Base-by-base conservation (phyloP, 495 filamentous ascomycete species). In the Aspergillus incahuasiensis region DNA sequence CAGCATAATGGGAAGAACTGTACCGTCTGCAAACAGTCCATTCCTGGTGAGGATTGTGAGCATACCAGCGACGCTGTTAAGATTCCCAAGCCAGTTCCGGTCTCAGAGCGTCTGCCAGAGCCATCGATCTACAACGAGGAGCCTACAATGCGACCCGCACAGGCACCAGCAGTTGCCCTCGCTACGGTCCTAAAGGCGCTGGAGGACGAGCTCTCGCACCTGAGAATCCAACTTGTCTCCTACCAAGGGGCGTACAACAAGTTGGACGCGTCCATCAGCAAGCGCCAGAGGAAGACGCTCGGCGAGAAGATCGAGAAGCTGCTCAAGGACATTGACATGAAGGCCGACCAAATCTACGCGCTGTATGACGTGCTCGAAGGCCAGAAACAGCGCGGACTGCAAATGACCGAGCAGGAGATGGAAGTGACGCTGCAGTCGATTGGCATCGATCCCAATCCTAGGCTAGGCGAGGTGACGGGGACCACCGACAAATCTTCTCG, bases 331-430 rank as follows among this genome's bases (percentile, higher is more conserved):
- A 83, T 92, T 40, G 89, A 94, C 64, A 74, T 78, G 56, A 92
- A 92, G 68, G 82, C 85, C n/a, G 88, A 91, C 54, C 89, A 95
- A 65, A 86, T 97, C 40, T 97, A 97, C 66, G 79, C 82, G 7
- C 76, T 97, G 6, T 91, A 95, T 56, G 92, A 97, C 63, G 91
- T 96, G 7, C 79, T 95, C 8, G 92, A 96, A 66, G 90, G 87
- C 8, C 85, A 88, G 64, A 89, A 87, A 73, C 68, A 76, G 48
- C 75, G 78, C 19, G 85, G 82, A 1, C 79, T 82, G 54, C 73
- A 85, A 49, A 86, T 92, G 76, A 83, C 74, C 0, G 76, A 82
- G 57, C 77, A 84, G 21, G 81, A 85, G 55, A 76, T 90, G 48
- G 87, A 91, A 53, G 74, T 86, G 30, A 89, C 88, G 0, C 73